Conservation (phyloP, 2,329 filamentous ascomycete species). For the Trichoderma lentiforme region DNA sequence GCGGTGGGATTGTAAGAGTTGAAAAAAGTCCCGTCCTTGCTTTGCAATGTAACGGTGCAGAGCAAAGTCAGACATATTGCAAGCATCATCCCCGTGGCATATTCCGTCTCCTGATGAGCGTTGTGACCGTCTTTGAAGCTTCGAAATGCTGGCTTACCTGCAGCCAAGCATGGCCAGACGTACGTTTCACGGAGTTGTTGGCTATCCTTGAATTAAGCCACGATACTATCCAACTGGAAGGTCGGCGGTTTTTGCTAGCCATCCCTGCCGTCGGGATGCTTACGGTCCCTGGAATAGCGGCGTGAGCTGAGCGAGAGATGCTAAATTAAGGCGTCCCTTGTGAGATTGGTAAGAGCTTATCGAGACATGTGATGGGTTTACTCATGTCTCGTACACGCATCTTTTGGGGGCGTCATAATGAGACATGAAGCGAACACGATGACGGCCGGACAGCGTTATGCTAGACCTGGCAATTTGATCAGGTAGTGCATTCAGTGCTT, state of each 20-base stretch:
- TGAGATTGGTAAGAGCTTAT: constrained; percentile 1
- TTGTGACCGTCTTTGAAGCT: not conserved
- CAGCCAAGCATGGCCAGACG: not conserved
- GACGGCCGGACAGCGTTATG: not conserved
- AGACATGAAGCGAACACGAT: not conserved
- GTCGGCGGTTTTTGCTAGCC: not conserved
- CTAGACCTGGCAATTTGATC: not conserved
- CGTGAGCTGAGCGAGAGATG: not conserved
- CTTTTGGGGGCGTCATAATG: not conserved
- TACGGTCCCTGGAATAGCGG: not conserved
- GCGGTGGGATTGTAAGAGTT: not conserved
- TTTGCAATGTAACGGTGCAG: not conserved
- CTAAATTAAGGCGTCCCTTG: not conserved
- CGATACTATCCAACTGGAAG: not conserved
- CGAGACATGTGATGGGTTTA: not conserved
- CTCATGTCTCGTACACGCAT: not conserved
- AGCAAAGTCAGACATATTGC: not conserved
- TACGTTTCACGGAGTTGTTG: not conserved
- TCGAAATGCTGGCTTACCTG: not conserved
- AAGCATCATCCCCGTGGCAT: not conserved
- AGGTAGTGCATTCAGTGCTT: not conserved
- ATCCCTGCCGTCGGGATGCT: not conserved
- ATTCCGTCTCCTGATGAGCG: not conserved
- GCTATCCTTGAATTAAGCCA: not conserved
- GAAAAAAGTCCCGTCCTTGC: not conserved